A percentile compares a stretch with the other conserved stretches of the same genome.
phyloP scores from a whole-genome alignment of 2,329 filamentous ascomycete genomes.

The Aspergillus sp. region DNA sequence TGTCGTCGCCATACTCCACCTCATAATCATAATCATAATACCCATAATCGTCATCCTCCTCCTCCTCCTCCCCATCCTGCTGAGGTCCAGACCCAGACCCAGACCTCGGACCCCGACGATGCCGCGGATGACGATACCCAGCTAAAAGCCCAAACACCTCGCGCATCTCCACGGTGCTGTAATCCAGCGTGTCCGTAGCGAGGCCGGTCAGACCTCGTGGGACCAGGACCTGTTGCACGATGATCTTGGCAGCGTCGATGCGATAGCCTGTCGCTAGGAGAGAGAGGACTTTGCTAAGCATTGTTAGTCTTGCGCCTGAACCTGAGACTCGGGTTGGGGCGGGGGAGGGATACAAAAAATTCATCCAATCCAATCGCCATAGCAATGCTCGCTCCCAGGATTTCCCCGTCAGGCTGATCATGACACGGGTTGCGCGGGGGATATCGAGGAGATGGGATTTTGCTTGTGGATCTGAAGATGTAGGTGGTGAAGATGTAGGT shows the following conservation, averaged over 20 bases:
- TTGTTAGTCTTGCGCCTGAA: background rate
- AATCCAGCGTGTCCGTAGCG: conserved; percentile 60
- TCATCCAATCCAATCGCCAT: conserved; percentile 59
- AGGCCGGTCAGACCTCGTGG: conserved; percentile 64
- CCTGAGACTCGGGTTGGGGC: background rate
- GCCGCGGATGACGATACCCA: background rate
- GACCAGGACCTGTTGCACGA: conserved; percentile 63
- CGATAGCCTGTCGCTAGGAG: conserved; percentile 61
- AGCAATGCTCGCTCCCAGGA: conserved; percentile 62
- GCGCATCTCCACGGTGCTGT: conserved; percentile 57
- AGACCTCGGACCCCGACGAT: too few species aligned
- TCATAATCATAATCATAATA: background rate
- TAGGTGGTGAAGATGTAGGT: too few species aligned
- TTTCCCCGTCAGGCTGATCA: conserved; percentile 66
- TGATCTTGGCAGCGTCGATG: conserved; percentile 58
- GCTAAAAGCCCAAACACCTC: conserved; percentile 61
- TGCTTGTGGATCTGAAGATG: too few species aligned
- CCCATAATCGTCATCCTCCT: too few species aligned
- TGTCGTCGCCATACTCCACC: background rate
- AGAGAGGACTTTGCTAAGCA: conserved; percentile 48
- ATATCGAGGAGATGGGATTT: conserved; percentile 49
- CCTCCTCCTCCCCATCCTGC: too few species aligned
- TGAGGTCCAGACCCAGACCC: too few species aligned
- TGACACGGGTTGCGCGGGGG: conserved; percentile 52
- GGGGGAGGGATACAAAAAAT: conserved; percentile 47